Evolutionary conservation across 2,329 filamentous ascomycete species (phyloP), one percentile per base, ranked within the genome.

Genomic region (Boeremia exigua): DNA sequence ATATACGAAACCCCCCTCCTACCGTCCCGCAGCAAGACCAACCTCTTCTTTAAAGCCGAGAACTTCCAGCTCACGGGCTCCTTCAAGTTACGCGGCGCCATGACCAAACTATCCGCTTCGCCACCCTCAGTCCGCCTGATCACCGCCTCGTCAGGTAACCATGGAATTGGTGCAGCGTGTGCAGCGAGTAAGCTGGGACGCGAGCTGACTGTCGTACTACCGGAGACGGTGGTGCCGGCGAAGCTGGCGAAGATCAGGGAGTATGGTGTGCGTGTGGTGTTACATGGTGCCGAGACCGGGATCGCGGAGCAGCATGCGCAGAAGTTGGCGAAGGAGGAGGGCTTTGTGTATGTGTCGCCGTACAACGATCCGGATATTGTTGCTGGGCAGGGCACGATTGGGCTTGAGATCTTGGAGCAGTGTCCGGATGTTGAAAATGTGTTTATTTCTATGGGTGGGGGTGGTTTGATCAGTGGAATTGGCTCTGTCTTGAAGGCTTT

Each of bases 31-130:
- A 34, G 37, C 19, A 33, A 11, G 1, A 2, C 51, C 23, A 19
- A 32, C n/a, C 43, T 54, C 37, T 54, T 48, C 44, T 48, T 48
- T 28, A 54, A 54, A 12, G 51, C 51, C 10, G 51, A 54, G 15
- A 48, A 48, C 30, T 54, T 54, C 43, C 51, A 54, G 27, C 51
- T 54, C 11, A 54, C 51, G 3, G 51, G 51, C 37, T 54, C 44
- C 15, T 54, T 48, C 51, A 54, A 54, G 39, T 28, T 54, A n/a
- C 42, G 37, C 14, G 51, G 51, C 30, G 51, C 51, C 34, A 54
- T 37, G 44, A 37, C 51, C 19, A 54, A 48, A n/a, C 23, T 48
- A 23, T 34, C 51, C 2, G 51, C 51, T 23, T 39, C 44, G 1
- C 7, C 14, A 10, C 10, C 34, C 2, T 23, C 37, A 2, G 17